Conservation (phyloP, 352 stramenopile species). For the Globisporangium alternatum region DNA sequence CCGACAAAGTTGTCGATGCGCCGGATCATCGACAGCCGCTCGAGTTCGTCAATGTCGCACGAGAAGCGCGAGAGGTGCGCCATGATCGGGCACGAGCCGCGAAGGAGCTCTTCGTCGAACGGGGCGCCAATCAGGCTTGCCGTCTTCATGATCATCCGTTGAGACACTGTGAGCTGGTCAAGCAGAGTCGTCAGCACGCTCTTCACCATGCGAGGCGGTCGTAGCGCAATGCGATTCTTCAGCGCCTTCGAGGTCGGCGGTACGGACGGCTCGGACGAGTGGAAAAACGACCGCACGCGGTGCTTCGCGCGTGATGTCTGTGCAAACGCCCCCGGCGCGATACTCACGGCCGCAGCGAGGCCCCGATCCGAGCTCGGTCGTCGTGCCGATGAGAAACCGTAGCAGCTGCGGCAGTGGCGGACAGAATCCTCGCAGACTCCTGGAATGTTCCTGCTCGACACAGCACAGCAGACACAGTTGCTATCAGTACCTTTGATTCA, state of each 20-base stretch:
- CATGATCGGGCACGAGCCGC: conserved; percentile 65
- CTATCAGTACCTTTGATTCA: not conserved
- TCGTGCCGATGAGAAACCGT: conserved; percentile 68
- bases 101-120: conserved; percentile 77
- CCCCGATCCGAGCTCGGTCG: conserved; percentile 57
- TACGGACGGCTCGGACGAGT: conserved; percentile 26
- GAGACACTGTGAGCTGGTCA: conserved; percentile 78
- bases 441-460: conserved; percentile 47
- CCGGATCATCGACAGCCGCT: conserved; percentile 74
- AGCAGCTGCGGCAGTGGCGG: conserved; percentile 74
- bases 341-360: conserved; percentile 25
- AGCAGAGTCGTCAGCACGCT: conserved; percentile 81
- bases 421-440: conserved; percentile 57
- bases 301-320: conserved; percentile 35
- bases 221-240: conserved; percentile 67
- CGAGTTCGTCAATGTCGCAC: conserved; percentile 69
- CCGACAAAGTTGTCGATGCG: conserved; percentile 77
- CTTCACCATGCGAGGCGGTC: conserved; percentile 75
- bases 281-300: conserved; percentile 66
- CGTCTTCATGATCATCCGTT: conserved; percentile 87
- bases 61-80: conserved; percentile 63
- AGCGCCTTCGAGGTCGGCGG: conserved; percentile 33
- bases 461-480: not conserved
- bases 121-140: conserved; percentile 71
- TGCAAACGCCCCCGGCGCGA: conserved; percentile 20